Conservation (phyloP, 2,329 filamentous ascomycete species). For the Colletotrichum karsti region DNA sequence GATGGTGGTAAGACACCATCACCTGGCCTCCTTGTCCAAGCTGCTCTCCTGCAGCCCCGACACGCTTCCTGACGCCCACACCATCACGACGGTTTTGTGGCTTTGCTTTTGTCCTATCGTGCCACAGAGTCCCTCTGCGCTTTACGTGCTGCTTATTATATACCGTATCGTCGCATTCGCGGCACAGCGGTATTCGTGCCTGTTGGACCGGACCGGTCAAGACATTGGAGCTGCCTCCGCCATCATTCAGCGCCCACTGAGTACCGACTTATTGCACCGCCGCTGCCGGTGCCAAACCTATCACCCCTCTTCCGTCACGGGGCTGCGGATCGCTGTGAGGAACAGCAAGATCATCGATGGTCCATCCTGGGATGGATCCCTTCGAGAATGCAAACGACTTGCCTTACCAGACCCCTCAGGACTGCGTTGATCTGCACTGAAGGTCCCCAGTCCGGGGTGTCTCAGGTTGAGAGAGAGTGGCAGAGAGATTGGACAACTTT, state of each 20-base stretch:
- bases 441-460: slow-evolving; percentile 15
- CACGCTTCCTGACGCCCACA: neutral
- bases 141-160: neutral
- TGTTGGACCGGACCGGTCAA: neutral
- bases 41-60: neutral
- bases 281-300: neutral
- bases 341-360: slow-evolving; percentile 20
- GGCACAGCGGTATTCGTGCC: slow-evolving; percentile 11
- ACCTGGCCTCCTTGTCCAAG: slow-evolving; percentile 17
- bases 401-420: neutral
- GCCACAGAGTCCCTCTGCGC: neutral
- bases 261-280: neutral
- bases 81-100: neutral
- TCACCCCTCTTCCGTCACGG: neutral
- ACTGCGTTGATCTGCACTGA: slow-evolving; percentile 19
- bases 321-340: slow-evolving; percentile 6
- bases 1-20: slow-evolving; percentile 22
- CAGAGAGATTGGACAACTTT: neutral
- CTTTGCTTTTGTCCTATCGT: slow-evolving; percentile 13
- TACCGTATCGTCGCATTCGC: slow-evolving; percentile 8
- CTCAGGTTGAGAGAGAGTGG: neutral
- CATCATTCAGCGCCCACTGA: neutral
- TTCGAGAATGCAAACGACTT: slow-evolving; percentile 26
- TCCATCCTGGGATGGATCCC: slow-evolving; percentile 1
- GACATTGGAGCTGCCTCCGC: neutral